Evolutionary conservation across 2,329 filamentous ascomycete species (phyloP), one percentile per base, ranked within the genome.

Genomic region (Penicillium brasilianum): DNA sequence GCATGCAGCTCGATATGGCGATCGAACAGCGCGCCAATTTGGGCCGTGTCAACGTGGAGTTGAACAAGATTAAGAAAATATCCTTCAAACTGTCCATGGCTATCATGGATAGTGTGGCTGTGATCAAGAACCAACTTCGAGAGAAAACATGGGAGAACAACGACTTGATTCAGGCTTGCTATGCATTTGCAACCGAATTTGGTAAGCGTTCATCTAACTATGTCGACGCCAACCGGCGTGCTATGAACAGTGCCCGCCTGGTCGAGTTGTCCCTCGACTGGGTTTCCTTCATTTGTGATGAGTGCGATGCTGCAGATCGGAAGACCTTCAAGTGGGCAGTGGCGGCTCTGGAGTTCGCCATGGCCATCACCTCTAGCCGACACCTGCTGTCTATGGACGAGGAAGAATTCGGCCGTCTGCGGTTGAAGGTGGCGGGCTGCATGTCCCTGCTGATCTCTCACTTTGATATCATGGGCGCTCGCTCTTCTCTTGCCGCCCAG

Each of bases 271-370:
- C 93, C 4, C 83, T 99, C 11, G 94, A 99, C 75, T 99, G 95
- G 95, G 91, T 99, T 16, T 93, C 91, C 73, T 99, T 99, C 77
- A 95, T 99, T 67, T 97, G 93, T 72, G 94, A 98, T 72, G 95
- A 99, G 76, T 99, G 95, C 77, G 86, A 96, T 68, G 91, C 95
- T 10, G 92, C 92, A 4, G 95, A 99, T 76, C 87, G 94, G 68
- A 96, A 94, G 79, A 97, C 95, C 0, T 99, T 99, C 80, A 90
- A 93, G 66, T 99, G 95, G 95, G 93, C 95, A 8, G 96, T 99
- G 34, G 87, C 93, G 55, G 95, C 95, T 10, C 85, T 99, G 13
- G 95, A 99, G 74, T 97, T 98, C 74, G 92, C 93, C 56, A 98
- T 97, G 93, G 88, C 90, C 67, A 98, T 98, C 90, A 99, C 95